Percentiles rank a stretch among this genome's conserved stretches.
phyloP scores from a whole-genome alignment of 805 yeast genomes.

The Candida sphagnicola region DNA sequence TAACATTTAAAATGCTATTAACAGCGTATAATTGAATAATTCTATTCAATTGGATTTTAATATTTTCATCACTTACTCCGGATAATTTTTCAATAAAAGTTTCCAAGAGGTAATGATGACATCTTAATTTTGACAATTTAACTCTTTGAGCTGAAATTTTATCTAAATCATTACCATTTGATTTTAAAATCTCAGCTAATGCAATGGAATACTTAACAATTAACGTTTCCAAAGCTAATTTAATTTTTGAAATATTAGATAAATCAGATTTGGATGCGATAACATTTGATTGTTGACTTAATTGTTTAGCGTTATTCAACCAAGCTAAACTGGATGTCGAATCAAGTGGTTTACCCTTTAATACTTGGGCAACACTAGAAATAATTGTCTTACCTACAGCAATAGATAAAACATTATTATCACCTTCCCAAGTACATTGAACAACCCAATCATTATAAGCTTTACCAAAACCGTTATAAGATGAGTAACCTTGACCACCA shows the following conservation, averaged over 20 bases:
- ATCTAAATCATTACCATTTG: conserved; percentile 3
- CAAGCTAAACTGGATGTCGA: conserved; percentile 29
- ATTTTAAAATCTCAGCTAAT: neutral
- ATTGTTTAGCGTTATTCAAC: conserved; percentile 23
- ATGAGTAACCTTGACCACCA: conserved; percentile 46
- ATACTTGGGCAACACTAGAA: conserved; percentile 39
- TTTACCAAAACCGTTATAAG: conserved; percentile 44
- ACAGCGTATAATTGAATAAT: conserved; percentile 57
- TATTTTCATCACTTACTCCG: conserved; percentile 30
- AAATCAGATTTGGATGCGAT: conserved; percentile 20
- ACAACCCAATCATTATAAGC: conserved; percentile 44
- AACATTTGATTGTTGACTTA: conserved; percentile 13
- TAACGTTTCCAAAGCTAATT: conserved; percentile 29
- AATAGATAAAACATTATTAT: conserved; percentile 42
- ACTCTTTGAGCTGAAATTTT: conserved; percentile 33
- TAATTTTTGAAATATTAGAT: conserved; percentile 21
- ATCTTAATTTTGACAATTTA: conserved; percentile 45
- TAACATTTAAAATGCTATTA: conserved; percentile 59
- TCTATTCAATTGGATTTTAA: conserved; percentile 47
- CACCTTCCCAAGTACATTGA: conserved; percentile 50
- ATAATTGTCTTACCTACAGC: conserved; percentile 43
- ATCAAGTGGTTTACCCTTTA: conserved; percentile 34
- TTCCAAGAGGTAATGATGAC: conserved; percentile 45
- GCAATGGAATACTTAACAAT: conserved; percentile 18
- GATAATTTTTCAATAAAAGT: conserved; percentile 35